These are phyloP conservation scores for Akanthomyces dipterigenus DNA, from an alignment of 2,329 filamentous ascomycete genomes.

Conservation along the genomic window DNA sequence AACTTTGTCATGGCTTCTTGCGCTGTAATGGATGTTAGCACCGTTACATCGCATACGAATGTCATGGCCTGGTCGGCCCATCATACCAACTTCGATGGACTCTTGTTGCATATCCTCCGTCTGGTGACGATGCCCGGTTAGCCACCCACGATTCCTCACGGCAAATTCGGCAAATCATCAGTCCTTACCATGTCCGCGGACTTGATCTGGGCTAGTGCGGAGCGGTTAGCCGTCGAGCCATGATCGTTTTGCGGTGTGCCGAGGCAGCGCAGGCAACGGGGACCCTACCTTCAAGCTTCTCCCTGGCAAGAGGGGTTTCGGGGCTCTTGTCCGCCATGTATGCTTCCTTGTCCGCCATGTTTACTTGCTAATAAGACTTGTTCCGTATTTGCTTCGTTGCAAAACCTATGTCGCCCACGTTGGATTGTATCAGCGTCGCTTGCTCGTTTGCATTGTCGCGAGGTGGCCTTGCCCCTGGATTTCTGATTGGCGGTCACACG, in stretches of 20 bases:
- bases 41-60: conserved; percentile 5
- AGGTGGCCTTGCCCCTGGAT: not conserved
- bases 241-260: not conserved
- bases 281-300: conserved; percentile 68
- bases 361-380: not conserved
- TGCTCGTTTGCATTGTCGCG: not conserved
- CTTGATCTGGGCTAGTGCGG: conserved; percentile 77
- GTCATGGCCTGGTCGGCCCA: not conserved
- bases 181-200: conserved; percentile 85
- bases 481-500: not conserved
- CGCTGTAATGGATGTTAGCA: conserved; percentile 30
- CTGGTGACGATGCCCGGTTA: conserved; percentile 42
- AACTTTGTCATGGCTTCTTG: conserved; percentile 58
- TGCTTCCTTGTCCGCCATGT: conserved; percentile 29
- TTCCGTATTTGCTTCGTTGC: not conserved
- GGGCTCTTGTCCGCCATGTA: conserved; percentile 34
- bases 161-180: conserved; percentile 26
- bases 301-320: conserved; percentile 47
- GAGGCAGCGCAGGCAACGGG: not conserved
- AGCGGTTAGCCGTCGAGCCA: conserved; percentile 1
- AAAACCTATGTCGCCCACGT: not conserved
- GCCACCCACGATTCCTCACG: conserved; percentile 15
- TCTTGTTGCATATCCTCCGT: conserved; percentile 96
- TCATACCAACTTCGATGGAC: conserved; percentile 83
- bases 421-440: not conserved